Conservation (phyloP, 192 early-diverging fungal genomes). For the Backusella circina region DNA sequence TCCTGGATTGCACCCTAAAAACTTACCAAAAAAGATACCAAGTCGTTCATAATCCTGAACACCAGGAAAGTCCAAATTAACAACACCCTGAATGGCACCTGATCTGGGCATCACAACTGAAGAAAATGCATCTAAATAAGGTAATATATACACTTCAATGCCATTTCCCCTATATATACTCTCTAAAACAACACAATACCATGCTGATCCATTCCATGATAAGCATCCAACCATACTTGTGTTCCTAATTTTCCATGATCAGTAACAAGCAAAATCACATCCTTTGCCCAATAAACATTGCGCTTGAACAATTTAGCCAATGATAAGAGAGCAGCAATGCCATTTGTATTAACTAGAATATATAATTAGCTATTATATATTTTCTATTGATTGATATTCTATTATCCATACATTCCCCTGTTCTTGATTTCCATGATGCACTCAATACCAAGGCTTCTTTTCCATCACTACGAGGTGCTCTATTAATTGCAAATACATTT, state of each 20-base stretch:
- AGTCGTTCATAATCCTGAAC: constrained; percentile 57
- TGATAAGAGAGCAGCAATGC: constrained; percentile 42
- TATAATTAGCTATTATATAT: too few species aligned
- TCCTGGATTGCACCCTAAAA: background rate
- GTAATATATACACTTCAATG: background rate
- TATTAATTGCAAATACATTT: constrained; percentile 79
- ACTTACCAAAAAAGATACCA: constrained; percentile 69
- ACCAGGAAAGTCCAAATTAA: constrained; percentile 84
- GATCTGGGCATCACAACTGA: constrained; percentile 47
- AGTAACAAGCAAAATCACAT: constrained; percentile 85
- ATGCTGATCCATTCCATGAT: constrained; percentile 64
- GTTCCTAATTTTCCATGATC: constrained; percentile 73
- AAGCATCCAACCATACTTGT: constrained; percentile 85
- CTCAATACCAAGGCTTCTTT: constrained; percentile 86
- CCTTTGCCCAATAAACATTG: constrained; percentile 87
- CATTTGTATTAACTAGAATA: constrained; percentile 47
- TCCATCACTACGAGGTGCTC: constrained; percentile 81
- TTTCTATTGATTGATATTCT: too few species aligned
- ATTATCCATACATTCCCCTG: constrained; percentile 47
- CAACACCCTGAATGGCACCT: constrained; percentile 82
- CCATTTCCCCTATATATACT: background rate
- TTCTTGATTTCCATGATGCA: constrained; percentile 72
- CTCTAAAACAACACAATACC: too few species aligned
- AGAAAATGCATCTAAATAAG: constrained; percentile 9
- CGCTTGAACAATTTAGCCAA: constrained; percentile 55